Evolutionary conservation across 2,329 filamentous ascomycete genomes (phyloP).

Genomic region (Basipetospora chlamydospora): DNA sequence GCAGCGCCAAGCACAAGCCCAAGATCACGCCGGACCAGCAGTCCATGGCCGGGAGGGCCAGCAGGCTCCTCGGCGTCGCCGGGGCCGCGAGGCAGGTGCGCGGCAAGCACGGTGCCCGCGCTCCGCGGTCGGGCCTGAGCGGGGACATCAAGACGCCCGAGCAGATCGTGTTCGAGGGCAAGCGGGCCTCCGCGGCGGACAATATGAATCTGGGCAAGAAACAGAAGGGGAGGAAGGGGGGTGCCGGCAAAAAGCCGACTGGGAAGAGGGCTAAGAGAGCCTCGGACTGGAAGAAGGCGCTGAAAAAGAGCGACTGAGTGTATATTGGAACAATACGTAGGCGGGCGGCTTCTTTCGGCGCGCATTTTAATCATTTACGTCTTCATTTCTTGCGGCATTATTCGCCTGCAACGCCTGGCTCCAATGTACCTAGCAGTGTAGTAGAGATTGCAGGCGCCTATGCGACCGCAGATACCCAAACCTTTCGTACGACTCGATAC

Average conservation of each 20-base stretch:
- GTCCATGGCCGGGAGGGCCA: slow-evolving; percentile 57
- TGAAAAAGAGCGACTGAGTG: not conserved
- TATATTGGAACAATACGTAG: slow-evolving; percentile 3
- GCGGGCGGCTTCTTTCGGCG: no score
- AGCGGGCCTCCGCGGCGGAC: slow-evolving; percentile 53
- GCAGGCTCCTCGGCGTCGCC: slow-evolving; percentile 58
- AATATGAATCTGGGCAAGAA: slow-evolving; percentile 46
- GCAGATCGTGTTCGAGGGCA: slow-evolving; percentile 67
- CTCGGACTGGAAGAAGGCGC: slow-evolving; percentile 30
- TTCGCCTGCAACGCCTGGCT: no score
- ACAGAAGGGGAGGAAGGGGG: slow-evolving; percentile 27
- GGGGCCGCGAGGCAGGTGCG: slow-evolving; percentile 36
- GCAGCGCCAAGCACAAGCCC: slow-evolving; percentile 39
- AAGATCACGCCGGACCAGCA: slow-evolving; percentile 58
- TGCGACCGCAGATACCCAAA: no score
- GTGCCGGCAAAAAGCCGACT: slow-evolving; percentile 21
- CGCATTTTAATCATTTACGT: no score
- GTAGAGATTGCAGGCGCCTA: no score
- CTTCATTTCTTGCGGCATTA: no score
- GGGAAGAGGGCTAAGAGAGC: slow-evolving; percentile 24
- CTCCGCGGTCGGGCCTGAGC: slow-evolving; percentile 7
- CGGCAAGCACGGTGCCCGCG: slow-evolving; percentile 15
- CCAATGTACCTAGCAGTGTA: no score
- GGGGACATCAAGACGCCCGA: slow-evolving; percentile 47
- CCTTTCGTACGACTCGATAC: no score